phyloP scores from a whole-genome alignment of 495 filamentous ascomycete genomes.

The Aspergillus steynii region DNA sequence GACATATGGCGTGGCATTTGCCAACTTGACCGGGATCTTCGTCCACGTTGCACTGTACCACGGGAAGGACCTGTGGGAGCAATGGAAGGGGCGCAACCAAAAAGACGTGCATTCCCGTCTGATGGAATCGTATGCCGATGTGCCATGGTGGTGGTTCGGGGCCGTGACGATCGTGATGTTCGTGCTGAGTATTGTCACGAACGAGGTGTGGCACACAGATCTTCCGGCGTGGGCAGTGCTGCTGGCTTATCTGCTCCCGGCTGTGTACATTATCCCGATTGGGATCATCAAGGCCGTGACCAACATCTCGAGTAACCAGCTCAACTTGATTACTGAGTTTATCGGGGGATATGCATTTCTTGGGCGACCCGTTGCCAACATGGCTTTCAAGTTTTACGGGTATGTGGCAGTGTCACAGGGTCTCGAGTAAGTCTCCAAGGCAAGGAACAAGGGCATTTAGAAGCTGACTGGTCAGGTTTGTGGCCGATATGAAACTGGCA shows the following conservation, averaged over 20 bases:
- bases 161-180: constrained; percentile 51
- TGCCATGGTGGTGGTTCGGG: constrained; percentile 49
- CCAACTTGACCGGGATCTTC: constrained; percentile 65
- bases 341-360: constrained; percentile 71
- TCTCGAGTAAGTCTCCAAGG: constrained; percentile 34
- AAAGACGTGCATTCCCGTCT: constrained; percentile 51
- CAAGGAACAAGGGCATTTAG: constrained; percentile 30
- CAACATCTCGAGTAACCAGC: constrained; percentile 64
- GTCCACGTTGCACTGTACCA: constrained; percentile 67
- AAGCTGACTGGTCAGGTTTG: constrained; percentile 52
- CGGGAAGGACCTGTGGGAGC: constrained; percentile 60
- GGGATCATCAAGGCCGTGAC: constrained; percentile 63
- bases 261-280: constrained; percentile 46
- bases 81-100: constrained; percentile 59
- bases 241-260: constrained; percentile 51
- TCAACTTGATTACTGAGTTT: constrained; percentile 72
- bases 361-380: constrained; percentile 64
- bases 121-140: constrained; percentile 35
- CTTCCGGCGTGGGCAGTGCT: constrained; percentile 68
- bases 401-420: constrained; percentile 65
- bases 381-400: constrained; percentile 77
- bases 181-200: constrained; percentile 59
- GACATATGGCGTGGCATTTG: constrained; percentile 70
- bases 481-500: constrained; percentile 75
- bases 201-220: constrained; percentile 65